Conservation (phyloP, 345 rosid species). For the Barbarea vulgaris region DNA sequence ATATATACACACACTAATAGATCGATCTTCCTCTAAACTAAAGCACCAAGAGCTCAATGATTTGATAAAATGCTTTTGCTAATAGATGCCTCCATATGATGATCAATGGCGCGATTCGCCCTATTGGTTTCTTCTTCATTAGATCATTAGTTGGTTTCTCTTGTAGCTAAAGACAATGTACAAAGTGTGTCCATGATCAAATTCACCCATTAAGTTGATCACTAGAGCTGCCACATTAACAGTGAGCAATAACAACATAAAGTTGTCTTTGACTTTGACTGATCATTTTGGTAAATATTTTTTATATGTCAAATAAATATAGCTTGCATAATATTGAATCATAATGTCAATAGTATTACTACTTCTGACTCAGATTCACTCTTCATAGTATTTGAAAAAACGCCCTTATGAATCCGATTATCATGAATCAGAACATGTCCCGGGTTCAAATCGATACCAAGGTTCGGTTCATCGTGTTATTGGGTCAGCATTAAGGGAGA, state of each 20-base stretch:
- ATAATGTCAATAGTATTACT: too few species aligned
- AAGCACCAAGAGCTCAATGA: constrained; percentile 58
- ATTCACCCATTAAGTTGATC: constrained; percentile 79
- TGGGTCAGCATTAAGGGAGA: constrained; percentile 10
- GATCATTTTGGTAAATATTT: too few species aligned
- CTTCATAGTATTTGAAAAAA: too few species aligned
- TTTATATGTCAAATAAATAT: too few species aligned
- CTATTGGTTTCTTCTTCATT: constrained; percentile 63
- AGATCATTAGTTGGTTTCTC: constrained; percentile 69
- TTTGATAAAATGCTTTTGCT: constrained; percentile 69
- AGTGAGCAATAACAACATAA: too few species aligned
- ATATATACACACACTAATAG: too few species aligned
- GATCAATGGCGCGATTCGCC: constrained; percentile 63
- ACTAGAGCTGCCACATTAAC: constrained; percentile 68
- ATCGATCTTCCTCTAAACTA: constrained; percentile 68
- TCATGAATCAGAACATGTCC: constrained; percentile 38
- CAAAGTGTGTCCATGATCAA: constrained; percentile 81
- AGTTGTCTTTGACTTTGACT: too few species aligned
- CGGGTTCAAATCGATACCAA: neutral
- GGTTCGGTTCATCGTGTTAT: neutral
- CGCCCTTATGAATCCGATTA: constrained; percentile 45
- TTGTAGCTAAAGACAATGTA: constrained; percentile 70
- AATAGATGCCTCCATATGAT: constrained; percentile 78
- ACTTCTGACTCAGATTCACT: too few species aligned
- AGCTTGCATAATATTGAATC: too few species aligned